These are phyloP conservation scores for Fusarium lateritium DNA, from an alignment of 2,329 filamentous ascomycete species.

Conservation along the genomic window DNA sequence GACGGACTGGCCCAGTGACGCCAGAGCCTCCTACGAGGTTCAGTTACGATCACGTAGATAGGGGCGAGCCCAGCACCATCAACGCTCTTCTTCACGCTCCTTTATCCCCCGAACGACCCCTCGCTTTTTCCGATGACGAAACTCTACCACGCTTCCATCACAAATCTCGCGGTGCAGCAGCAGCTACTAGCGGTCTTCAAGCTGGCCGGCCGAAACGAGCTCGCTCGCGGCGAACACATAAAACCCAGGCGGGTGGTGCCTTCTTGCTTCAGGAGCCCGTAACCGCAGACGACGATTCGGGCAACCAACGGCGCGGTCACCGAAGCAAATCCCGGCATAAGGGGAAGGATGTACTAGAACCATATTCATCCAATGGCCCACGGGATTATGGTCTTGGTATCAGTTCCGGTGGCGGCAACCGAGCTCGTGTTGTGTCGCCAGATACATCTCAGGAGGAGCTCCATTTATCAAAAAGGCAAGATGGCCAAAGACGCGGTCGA, in stretches of 20 bases:
- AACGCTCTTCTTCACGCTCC: constrained; percentile 45
- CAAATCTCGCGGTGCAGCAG: constrained; percentile 36
- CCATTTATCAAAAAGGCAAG: constrained; percentile 42
- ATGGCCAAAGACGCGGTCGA: constrained; percentile 30
- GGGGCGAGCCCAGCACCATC: constrained; percentile 46
- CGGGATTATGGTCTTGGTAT: constrained; percentile 44
- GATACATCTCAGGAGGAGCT: constrained; percentile 49
- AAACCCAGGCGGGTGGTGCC: constrained; percentile 62
- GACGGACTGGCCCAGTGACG: constrained; percentile 47
- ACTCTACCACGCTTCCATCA: constrained; percentile 45
- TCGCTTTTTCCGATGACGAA: constrained; percentile 50
- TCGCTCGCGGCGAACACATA: constrained; percentile 54
- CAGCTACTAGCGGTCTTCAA: constrained; percentile 35
- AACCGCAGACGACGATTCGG: constrained; percentile 51
- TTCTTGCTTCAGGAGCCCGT: constrained; percentile 66
- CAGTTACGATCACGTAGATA: constrained; percentile 46
- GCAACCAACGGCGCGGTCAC: constrained; percentile 49
- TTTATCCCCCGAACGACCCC: constrained; percentile 45
- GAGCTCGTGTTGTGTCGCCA: constrained; percentile 46
- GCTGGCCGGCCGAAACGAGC: constrained; percentile 47
- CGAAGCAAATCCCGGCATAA: constrained; percentile 45
- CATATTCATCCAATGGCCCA: constrained; percentile 28
- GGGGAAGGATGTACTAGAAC: constrained; percentile 40
- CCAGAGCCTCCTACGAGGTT: constrained; percentile 48
- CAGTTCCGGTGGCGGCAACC: constrained; percentile 28